Evolutionary conservation across 2,329 filamentous ascomycete genomes (phyloP).

Genomic region (Decorospora gaudefroyi): DNA sequence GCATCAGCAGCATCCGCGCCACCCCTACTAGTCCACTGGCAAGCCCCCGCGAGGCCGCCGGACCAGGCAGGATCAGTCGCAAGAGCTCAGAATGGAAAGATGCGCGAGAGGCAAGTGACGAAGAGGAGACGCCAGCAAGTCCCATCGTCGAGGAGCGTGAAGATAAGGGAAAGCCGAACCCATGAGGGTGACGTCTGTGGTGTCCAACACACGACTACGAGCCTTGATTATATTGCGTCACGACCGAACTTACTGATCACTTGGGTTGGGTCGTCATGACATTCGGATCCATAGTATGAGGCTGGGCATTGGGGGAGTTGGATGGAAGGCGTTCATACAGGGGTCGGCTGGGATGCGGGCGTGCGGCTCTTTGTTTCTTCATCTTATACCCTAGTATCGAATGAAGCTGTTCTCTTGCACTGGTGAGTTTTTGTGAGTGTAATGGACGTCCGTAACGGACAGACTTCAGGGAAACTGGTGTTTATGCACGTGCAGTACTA

Average conservation of each 20-base stretch:
- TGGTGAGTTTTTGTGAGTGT: background rate
- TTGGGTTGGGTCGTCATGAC: slow-evolving; percentile 7
- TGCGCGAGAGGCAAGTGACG: slow-evolving; percentile 34
- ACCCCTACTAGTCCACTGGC: slow-evolving; percentile 63
- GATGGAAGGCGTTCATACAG: slow-evolving; percentile 1
- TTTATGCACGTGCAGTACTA: too few species aligned
- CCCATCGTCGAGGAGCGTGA: slow-evolving; percentile 16
- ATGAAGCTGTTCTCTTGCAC: slow-evolving; percentile 11
- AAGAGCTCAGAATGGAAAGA: slow-evolving; percentile 47
- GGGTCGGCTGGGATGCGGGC: background rate
- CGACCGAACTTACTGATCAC: slow-evolving; percentile 1
- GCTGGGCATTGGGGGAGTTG: background rate
- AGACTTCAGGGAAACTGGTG: too few species aligned
- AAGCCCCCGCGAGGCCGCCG: slow-evolving; percentile 52
- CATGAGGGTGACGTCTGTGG: background rate
- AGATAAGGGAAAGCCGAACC: slow-evolving; percentile 8
- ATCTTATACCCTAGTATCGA: slow-evolving; percentile 22
- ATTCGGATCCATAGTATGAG: slow-evolving; percentile 2
- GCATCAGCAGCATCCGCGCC: slow-evolving; percentile 71
- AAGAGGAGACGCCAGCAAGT: slow-evolving; percentile 28
- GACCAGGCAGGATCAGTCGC: slow-evolving; percentile 38
- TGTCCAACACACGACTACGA: background rate
- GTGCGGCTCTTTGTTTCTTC: slow-evolving; percentile 8
- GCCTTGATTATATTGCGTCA: background rate
- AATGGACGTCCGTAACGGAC: background rate